Evolutionary conservation across 1,284 basidiomycete species (phyloP).

Genomic region (Mycena citricolor): DNA sequence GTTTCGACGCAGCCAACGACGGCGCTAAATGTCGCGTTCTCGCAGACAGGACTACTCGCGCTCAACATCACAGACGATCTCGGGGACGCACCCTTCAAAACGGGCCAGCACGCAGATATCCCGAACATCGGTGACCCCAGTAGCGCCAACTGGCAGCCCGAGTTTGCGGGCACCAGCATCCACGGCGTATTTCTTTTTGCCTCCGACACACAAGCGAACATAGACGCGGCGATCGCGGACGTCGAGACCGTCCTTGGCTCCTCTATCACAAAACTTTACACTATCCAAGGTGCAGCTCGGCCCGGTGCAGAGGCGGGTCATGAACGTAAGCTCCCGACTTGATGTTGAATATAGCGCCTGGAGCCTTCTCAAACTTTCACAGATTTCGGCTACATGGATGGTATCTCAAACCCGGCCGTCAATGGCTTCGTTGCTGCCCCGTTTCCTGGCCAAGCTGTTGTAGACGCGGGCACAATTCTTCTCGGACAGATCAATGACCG

Average conservation of each 20-base stretch:
- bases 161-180: conserved; percentile 32
- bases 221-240: conserved; percentile 12
- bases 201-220: conserved; percentile 27
- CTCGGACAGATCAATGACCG: conserved; percentile 38
- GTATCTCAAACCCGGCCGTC: conserved; percentile 46
- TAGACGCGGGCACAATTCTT: conserved; percentile 40
- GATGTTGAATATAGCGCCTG: neutral
- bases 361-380: neutral
- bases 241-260: conserved; percentile 25
- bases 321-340: conserved; percentile 27
- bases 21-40: conserved; percentile 37
- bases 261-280: conserved; percentile 31
- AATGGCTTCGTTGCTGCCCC: conserved; percentile 38
- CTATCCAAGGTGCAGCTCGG: conserved; percentile 32
- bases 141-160: conserved; percentile 33
- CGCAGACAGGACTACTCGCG: conserved; percentile 32
- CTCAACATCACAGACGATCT: conserved; percentile 37
- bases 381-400: conserved; percentile 44
- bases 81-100: conserved; percentile 31
- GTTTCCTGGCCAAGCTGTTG: conserved; percentile 39
- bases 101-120: conserved; percentile 33
- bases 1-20: conserved; percentile 28
- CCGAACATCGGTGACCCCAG: conserved; percentile 30
- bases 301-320: conserved; percentile 35
- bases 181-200: conserved; percentile 38